Evolutionary conservation across 2,329 filamentous ascomycete species (phyloP), one percentile per base, ranked within the genome.

Genomic region (Verticillium alfalfae): DNA sequence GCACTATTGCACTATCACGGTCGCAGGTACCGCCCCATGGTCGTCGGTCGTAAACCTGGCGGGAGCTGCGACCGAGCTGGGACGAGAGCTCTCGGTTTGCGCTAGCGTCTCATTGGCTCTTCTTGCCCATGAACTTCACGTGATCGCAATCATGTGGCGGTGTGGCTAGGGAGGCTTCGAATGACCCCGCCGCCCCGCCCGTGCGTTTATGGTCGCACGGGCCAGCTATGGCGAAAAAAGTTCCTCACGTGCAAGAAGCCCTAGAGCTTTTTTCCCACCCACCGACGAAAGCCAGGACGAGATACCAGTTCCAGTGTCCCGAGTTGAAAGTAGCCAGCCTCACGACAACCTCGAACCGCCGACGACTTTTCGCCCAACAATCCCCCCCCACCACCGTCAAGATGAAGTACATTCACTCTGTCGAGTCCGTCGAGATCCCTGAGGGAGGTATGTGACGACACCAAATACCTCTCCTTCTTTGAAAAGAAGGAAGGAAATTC

Each of bases 361-460:
- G 54, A 26, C 54, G 54, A 56, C 54, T 5, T 56, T 36, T 64
- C 77, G 45, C 45, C 45, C 45, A 52, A 78, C 76, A 74, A 75
- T 75, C 74, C 75, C 74, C 75, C 74, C 74, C 76, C 77, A 78
- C 76, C 74, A 79, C 79, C 81, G 82, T 84, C 90, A 97, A 91
- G 84, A 98, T 98, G 95, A 96, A 91, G 87, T 98, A 97, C 92
- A 97, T 99, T 85, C 93, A 97, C 88, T 96, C 92, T 78, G 87
- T 94, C 85, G 94, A 99, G 89, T 86, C 87, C 83, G 87, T 99
- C 84, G 87, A 89, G 76, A 92, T 99, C 83, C 95, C 96, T 77
- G 92, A 97, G 81, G 92, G 93, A 86, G 93, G 93, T 97, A 89
- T 84, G 92, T 91, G 34, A n/a, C 57, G 58, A 55, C 58, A 38